phyloP scores from a whole-genome alignment of 495 filamentous ascomycete species.

The Lentithecium fluviatile region DNA sequence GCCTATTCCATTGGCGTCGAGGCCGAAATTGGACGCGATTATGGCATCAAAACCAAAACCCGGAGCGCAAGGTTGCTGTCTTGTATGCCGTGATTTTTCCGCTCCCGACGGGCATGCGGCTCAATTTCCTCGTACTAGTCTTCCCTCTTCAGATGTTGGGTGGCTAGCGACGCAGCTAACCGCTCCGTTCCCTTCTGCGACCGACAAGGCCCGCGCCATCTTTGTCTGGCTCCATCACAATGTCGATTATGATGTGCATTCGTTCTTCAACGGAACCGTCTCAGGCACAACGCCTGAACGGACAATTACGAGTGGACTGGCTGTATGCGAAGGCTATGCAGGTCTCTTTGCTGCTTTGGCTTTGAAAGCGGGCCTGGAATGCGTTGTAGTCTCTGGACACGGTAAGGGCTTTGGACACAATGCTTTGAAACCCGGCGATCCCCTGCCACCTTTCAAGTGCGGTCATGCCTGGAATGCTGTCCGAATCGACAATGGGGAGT shows the following conservation, averaged over 20 bases:
- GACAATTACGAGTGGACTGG: constrained; percentile 69
- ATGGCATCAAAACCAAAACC: constrained; percentile 56
- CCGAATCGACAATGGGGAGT: constrained; percentile 75
- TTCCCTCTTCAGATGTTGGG: constrained; percentile 63
- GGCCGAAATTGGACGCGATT: constrained; percentile 58
- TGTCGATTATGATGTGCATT: constrained; percentile 73
- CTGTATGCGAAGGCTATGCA: constrained; percentile 91
- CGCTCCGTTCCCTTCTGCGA: constrained; percentile 70
- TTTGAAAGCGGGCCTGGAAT: constrained; percentile 68
- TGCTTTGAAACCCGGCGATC: constrained; percentile 53
- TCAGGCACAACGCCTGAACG: constrained; percentile 60
- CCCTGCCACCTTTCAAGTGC: constrained; percentile 55
- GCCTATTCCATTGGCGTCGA: constrained; percentile 56
- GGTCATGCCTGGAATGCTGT: constrained; percentile 94
- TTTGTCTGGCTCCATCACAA: constrained; percentile 98
- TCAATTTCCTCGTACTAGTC: constrained; percentile 66
- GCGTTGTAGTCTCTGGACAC: constrained; percentile 69
- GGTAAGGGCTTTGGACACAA: constrained; percentile 81
- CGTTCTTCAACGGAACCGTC: constrained; percentile 71
- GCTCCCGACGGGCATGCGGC: constrained; percentile 75
- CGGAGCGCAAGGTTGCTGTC: constrained; percentile 49
- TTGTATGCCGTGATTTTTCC: constrained; percentile 85
- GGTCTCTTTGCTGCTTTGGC: constrained; percentile 76
- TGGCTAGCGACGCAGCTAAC: constrained; percentile 78
- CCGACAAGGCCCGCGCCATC: constrained; percentile 87